Conservation (phyloP, 2,329 filamentous ascomycete genomes). For the Penicillium fuscoglaucum region DNA sequence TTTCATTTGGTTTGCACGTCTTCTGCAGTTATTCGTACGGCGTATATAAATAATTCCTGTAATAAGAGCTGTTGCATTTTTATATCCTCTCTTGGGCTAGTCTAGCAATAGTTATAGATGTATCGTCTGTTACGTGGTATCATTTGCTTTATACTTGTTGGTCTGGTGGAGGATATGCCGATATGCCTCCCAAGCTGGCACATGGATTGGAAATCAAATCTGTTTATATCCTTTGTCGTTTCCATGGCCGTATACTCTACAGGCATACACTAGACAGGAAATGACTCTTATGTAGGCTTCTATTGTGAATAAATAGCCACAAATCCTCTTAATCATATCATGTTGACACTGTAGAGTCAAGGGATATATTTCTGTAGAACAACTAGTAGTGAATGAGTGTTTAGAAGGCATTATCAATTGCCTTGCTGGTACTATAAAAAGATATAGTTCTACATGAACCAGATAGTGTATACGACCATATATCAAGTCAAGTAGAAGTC, state of each 20-base stretch:
- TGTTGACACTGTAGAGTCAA: neutral
- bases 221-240: neutral
- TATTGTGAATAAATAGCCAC: neutral
- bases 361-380: neutral
- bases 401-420: too few relatives aligned
- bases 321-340: neutral
- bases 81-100: neutral
- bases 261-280: neutral
- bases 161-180: neutral
- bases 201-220: neutral
- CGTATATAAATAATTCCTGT: constrained; percentile 15
- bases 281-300: too few relatives aligned
- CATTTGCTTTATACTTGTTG: neutral
- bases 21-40: constrained; percentile 16
- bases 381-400: neutral
- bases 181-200: neutral
- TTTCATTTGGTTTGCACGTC: constrained; percentile 9
- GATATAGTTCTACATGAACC: neutral
- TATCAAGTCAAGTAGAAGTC: neutral
- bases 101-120: neutral
- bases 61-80: constrained; percentile 8
- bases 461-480: neutral
- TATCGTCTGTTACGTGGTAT: neutral
- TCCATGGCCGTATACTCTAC: neutral
- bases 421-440: neutral